Evolutionary conservation across 2,329 filamentous ascomycete genomes (phyloP), one percentile per base, ranked within the genome.

Genomic region (Fusarium secorum): DNA sequence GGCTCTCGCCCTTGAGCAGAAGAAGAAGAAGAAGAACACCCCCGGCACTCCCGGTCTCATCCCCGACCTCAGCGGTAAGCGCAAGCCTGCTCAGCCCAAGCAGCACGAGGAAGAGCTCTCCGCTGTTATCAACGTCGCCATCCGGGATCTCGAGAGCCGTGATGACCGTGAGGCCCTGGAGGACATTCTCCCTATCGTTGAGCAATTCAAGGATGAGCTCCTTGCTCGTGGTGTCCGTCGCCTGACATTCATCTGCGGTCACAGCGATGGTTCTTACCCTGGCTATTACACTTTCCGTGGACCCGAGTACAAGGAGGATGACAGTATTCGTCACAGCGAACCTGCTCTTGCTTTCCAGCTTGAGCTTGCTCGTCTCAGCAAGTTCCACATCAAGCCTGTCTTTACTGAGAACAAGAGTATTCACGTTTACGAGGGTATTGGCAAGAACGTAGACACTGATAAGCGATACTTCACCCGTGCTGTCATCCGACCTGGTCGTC

Each of bases 401-500:
- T 99, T 99, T 84, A 98, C 96, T 0, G 95, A 98, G 83, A 99
- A 99, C 87, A 93, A 97, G 79, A 98, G 97, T 83, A 98, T 99
- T 73, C 96, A 99, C 85, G 95, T 99, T 66, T 99, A 98, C 83
- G 95, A 98, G 86, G 96, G 93, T 74, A 86, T 97, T 76, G 96
- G 96, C 79, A 99, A 98, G 86, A 93, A 93, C 53, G 92, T 95
- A 41, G 95, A 98, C 80, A 95, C 93, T 61, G 96, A 99, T 83
- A 98, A 98, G 89, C 92, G 96, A 75, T 99, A 98, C 88, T 99
- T 99, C 81, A 96, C 96, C 54, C 94, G 96, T 81, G 95, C 95
- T 66, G 93, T 98, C 51, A 97, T 99, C 74, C 91, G 96, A 76
- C 94, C 96, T 68, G 96, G 96, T 52, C 93, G 95, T 79, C 91